Evolutionary conservation across 2,329 filamentous ascomycete genomes (phyloP), one percentile per base, ranked within the genome.

Genomic region (Hymenoscyphus albidus): DNA sequence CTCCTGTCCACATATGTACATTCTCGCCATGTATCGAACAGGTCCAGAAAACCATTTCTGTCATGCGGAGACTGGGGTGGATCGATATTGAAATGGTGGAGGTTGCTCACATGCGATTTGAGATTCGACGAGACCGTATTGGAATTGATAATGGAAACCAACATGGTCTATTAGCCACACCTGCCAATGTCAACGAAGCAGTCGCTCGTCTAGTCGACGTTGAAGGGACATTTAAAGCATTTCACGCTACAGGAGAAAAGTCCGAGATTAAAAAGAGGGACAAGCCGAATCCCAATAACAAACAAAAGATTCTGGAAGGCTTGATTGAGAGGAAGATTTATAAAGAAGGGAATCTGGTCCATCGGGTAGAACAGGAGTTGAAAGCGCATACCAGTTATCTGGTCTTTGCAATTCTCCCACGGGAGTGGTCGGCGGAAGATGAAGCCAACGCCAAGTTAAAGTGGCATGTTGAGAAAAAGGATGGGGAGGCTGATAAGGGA

Each of bases 11-110:
- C 74, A 84, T 99, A 62, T 99, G 95, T 80, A 96, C 93, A 0
- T 99, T 99, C 79, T 96, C 91, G 1, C 95, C 95, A 0, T 99
- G 95, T 77, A 96, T 99, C 69, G 95, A 99, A 78, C 95, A 99
- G 79, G 94, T 96, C 27, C 92, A 90, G 62, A 86, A 88, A 63
- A 98, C 95, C 0, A 88, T 97, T 62, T 89, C 91, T 12, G 85
- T 86, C 13, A 83, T 99, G 77, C 88, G 94, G 62, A 85, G 87
- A 44, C 80, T 93, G 6, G 92, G 92, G 62, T 99, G 95, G 95
- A 84, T 93, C 10, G 90, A 94, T 64, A 96, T 98, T 69, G 88
- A 91, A 70, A 97, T 97, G 91, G 91, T 96, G 0, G 95, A 97
- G 77, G 85, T 99, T 12, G 82, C 87, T 12, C 88, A 97, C 72